These are phyloP conservation scores for Xylaria arbuscula DNA, from an alignment of 2,329 filamentous ascomycete genomes.

Conservation along the genomic window DNA sequence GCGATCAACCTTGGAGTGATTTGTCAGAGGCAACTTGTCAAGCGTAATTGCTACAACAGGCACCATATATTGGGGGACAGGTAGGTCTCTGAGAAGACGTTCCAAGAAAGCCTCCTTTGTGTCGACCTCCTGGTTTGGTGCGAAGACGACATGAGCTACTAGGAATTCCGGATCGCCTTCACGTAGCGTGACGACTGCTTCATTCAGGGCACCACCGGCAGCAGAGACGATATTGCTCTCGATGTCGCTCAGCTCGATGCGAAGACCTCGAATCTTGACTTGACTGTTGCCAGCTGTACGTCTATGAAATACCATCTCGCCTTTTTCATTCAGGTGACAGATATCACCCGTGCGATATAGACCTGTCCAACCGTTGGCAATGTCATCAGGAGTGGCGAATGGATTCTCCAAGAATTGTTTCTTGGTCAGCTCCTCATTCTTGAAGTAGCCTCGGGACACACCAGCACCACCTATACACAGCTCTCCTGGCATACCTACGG, in stretches of 20 bases:
- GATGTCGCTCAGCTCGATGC: neutral
- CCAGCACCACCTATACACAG: neutral
- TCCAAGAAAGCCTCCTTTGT: neutral
- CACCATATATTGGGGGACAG: neutral
- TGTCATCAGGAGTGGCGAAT: neutral
- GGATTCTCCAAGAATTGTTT: neutral
- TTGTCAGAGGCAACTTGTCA: constrained; percentile 29
- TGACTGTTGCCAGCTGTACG: neutral
- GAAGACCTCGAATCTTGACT: neutral
- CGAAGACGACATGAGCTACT: neutral
- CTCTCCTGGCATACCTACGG: neutral
- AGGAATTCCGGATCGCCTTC: neutral
- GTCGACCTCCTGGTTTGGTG: neutral
- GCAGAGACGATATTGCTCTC: neutral
- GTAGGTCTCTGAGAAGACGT: neutral
- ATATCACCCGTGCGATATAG: neutral
- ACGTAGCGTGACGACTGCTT: neutral
- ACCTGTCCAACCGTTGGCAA: neutral
- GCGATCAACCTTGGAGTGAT: constrained; percentile 35
- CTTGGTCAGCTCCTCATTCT: neutral
- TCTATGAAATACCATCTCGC: neutral
- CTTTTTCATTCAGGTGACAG: neutral
- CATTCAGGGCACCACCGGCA: neutral
- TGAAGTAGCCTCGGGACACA: neutral
- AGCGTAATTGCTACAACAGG: constrained; percentile 12